Base-by-base conservation (phyloP, 2,329 filamentous ascomycete genomes). In the Clonostachys rosea region DNA sequence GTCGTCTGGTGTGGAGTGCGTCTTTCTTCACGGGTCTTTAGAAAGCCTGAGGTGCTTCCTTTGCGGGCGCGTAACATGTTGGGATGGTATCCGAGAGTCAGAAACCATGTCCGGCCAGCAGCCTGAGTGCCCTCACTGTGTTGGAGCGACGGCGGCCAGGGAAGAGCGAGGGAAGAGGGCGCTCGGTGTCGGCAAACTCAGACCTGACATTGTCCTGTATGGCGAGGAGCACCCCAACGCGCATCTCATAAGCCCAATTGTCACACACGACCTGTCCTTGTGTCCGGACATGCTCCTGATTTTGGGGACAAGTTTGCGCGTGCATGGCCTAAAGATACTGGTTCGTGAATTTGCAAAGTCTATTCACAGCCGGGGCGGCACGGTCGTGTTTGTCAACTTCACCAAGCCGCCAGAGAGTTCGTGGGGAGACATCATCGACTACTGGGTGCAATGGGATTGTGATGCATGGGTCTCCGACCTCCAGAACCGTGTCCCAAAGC, bases 401-500 rank as follows among this genome's bases (percentile, higher is more conserved):
- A 87, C 85, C 2, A 86, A 86, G 56, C 84, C 85, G 0, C 74
- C 85, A 0, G 84, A 87, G 57, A 89, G 85, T 57, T 78, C 76
- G 1, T 89, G 86, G 86, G 80, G 83, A 1, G 84, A 87, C 46
- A 68, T 87, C 0, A 84, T 89, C 46, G 86, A 89, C 63, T 87
- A 84, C 51, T 88, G 84, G 79, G 75, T 89, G 1, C 75, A 86
- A 52, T 87, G 84, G 84, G 85, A 89, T 56, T 89, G 85, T 50
- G 86, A 89, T 54, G 79, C 79, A 5, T 89, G 85, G 85, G 84
- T 89, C 1, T 63, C 73, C 10, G 82, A 87, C 56, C 60, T 89
- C 46, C 79, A 77, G 50, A 64, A 67, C 44, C 76, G 79, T 46
- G 75, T 83, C 47, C 77, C 81, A 2, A 73, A 76, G 43, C 66